Evolutionary conservation across 805 yeast species (phyloP).

Genomic region (Ogataea nakhonphanomensis): DNA sequence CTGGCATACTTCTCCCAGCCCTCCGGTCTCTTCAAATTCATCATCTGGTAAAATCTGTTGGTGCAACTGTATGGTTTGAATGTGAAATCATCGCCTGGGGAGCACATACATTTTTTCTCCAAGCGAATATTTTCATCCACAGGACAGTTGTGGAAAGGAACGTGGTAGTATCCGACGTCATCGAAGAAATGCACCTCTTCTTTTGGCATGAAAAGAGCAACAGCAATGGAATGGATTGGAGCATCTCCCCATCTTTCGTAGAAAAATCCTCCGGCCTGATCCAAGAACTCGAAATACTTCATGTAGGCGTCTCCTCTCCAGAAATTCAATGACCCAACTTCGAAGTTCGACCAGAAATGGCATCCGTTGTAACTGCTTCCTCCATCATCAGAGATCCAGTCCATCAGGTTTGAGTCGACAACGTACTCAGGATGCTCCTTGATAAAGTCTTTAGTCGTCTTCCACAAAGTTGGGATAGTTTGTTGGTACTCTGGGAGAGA

Average conservation of each 20-base stretch:
- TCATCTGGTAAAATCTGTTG: conserved; percentile 54
- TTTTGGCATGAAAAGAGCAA: conserved; percentile 68
- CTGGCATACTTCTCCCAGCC: conserved; percentile 63
- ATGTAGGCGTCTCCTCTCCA: conserved; percentile 73
- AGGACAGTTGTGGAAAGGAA: conserved; percentile 81
- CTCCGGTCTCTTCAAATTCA: conserved; percentile 54
- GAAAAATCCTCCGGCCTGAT: conserved; percentile 85
- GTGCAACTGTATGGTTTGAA: conserved; percentile 76
- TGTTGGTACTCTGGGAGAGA: conserved; percentile 69
- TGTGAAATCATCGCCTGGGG: conserved; percentile 69
- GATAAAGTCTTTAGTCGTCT: conserved; percentile 60
- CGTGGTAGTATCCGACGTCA: conserved; percentile 82
- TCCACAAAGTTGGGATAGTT: conserved; percentile 78
- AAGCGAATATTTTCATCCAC: conserved; percentile 55
- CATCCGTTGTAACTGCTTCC: conserved; percentile 75
- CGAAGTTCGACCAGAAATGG: conserved; percentile 92
- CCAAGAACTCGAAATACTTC: conserved; percentile 70
- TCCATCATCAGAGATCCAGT: conserved; percentile 65
- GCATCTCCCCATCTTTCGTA: conserved; percentile 96
- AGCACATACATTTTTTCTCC: conserved; percentile 67
- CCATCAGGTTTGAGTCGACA: conserved; percentile 60
- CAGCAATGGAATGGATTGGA: conserved; percentile 88
- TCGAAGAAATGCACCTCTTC: conserved; percentile 75
- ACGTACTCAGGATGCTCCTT: conserved; percentile 56
- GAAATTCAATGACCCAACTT: conserved; percentile 68